Base-by-base conservation (phyloP, 139 green algal genomes). In the Haematococcus lacustris region DNA sequence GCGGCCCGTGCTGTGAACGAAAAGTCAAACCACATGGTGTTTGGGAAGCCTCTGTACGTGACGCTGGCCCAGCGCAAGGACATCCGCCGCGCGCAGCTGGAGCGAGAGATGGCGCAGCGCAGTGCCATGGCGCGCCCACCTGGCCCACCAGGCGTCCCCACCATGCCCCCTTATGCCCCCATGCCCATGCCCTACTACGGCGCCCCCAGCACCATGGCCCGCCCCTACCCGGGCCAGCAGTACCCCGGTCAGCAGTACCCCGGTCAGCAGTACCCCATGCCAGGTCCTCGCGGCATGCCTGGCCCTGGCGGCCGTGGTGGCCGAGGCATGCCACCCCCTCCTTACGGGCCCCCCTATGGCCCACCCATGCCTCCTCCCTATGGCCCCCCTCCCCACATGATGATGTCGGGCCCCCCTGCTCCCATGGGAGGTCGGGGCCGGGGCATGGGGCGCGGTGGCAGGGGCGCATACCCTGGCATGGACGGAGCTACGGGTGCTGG, bases 21-120 rank as follows among this genome's bases (percentile, higher is more conserved):
- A 77, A 93, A 92, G 86, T 93, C 95, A 75, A 81, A 82, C 47
- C 87, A 87, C 78, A 87, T 93, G n/a, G n/a, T n/a, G n/a, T n/a
- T n/a, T 69, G 87, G 85, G 86, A 96, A 97, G 89, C 92, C 89
- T 17, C 87, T 97, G 39, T 97, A 95, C 71, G 91, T 97, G 47
- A 88, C 91, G 2, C 86, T 97, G 50, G 92, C 92, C 3, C 92
- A 97, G 86, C 88, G 87, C 60, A 91, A 90, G 71, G 89, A 94
- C 39, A 81, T 90, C 30, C 86, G 89, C 79, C 80, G 82, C 63
- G 88, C 83, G 61, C 89, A 94, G 83, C 82, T 95, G 51, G 80
- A 91, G 77, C 82, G 89, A 80, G 84, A 91, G 75, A 82, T 89
- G 68, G 80, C 80, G 71, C 75, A 79, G 70, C 72, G 85, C 68